Conservation (phyloP, 306 rosid genomes). For the Coriaria nepalensis region DNA sequence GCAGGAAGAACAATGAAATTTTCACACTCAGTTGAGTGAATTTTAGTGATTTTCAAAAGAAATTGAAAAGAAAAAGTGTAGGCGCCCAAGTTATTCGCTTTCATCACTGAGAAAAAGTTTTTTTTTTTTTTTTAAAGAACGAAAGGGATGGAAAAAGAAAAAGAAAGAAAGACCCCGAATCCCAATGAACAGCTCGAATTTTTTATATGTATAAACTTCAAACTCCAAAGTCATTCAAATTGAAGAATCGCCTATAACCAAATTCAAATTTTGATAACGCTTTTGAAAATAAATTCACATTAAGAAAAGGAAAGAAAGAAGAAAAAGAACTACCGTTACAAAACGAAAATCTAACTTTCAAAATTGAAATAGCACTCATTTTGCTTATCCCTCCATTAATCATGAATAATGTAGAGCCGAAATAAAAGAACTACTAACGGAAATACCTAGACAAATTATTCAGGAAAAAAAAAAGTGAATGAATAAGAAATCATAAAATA, state of each 20-base stretch:
- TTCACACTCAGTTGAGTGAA: background rate
- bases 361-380: no score
- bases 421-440: background rate
- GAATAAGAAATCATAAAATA: no score
- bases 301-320: background rate
- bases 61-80: background rate
- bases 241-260: no score
- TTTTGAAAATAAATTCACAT: background rate
- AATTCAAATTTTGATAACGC: no score
- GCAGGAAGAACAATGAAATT: conserved; percentile 4
- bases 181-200: background rate
- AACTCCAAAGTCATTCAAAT: no score
- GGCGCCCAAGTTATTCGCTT: background rate
- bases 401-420: no score
- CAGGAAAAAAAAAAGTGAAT: no score
- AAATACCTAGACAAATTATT: background rate
- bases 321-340: background rate
- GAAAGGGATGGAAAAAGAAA: background rate
- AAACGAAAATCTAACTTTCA: background rate
- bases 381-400: no score
- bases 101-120: background rate
- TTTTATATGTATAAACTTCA: no score
- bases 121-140: background rate
- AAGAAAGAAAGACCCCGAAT: background rate
- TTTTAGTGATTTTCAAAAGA: background rate